Evolutionary conservation across 2,329 filamentous ascomycete species (phyloP), one percentile per base, ranked within the genome.

Genomic region (Scopulariopsis brevicaulis): DNA sequence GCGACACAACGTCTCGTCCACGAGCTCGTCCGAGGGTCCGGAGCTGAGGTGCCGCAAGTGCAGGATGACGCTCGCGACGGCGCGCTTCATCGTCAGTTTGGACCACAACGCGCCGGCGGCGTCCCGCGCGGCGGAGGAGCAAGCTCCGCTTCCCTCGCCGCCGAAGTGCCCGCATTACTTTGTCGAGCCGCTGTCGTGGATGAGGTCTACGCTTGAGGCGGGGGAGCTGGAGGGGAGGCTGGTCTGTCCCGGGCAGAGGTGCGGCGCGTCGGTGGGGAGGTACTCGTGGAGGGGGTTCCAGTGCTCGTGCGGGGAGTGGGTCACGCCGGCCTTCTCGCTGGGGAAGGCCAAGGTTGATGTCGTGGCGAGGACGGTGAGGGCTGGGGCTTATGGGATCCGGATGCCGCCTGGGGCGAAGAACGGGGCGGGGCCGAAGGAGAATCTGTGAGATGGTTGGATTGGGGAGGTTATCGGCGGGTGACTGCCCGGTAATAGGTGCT

Each of bases 271-370:
- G 56, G 83, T 97, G 54, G 94, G 94, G 46, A 89, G 94, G 65
- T 99, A 96, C 68, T 89, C 93, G 56, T 99, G 94, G 94, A 90
- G 95, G 69, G 94, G 94, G 15, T 87, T 96, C 79, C 85, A 85
- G 69, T 99, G 94, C 74, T 94, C 85, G 67, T 99, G 94, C 70
- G 85, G 87, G 43, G 84, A 86, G 61, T 97, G 94, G 93, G 80
- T 96, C 24, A 89, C 91, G 55, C 93, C 94, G 10, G 92, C 88
- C 1, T 94, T 99, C 69, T 93, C 88, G 61, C 76, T 97, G 61
- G 86, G 90, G 57, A 89, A 86, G 70, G 86, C 87, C 57, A 85
- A 85, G 64, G 86, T 96, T 43, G 94, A 97, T 69, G 86, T 95
- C 66, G 71, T 76, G 28, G 64, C 66, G 37, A 66, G 69, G 51